Conservation (phyloP, 768 basidiomycete genomes). For the Pilatotrama ljubarskyi region DNA sequence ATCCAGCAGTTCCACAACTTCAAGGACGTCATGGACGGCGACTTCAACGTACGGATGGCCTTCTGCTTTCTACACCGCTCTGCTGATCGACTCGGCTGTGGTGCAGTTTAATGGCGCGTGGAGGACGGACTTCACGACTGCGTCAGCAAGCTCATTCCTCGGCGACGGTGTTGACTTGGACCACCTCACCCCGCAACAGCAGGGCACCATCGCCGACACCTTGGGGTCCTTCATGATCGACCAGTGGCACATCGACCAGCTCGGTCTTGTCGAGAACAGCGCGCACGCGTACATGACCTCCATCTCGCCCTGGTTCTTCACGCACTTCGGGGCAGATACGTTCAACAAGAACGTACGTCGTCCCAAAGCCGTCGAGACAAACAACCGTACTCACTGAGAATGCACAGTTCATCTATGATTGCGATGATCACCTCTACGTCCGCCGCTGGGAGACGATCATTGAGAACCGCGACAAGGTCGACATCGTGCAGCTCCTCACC, state of each 20-base stretch:
- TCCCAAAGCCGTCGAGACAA: not conserved
- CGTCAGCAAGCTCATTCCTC: slow-evolving; percentile 38
- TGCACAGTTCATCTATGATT: slow-evolving; percentile 53
- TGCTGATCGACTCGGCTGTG: not conserved
- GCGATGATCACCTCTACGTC: slow-evolving; percentile 63
- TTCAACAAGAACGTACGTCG: slow-evolving; percentile 56
- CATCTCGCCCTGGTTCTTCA: slow-evolving; percentile 76
- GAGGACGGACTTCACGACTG: slow-evolving; percentile 43
- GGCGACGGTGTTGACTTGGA: slow-evolving; percentile 26
- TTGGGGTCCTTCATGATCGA: slow-evolving; percentile 35
- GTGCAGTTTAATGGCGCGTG: slow-evolving; percentile 58
- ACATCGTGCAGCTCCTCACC: slow-evolving; percentile 60
- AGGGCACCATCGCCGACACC: slow-evolving; percentile 20
- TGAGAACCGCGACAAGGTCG: slow-evolving; percentile 45
- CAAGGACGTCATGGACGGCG: slow-evolving; percentile 54
- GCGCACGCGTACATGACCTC: slow-evolving; percentile 35
- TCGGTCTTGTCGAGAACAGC: slow-evolving; percentile 24
- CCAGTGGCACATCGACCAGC: slow-evolving; percentile 35
- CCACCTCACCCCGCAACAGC: slow-evolving; percentile 11
- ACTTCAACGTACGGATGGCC: slow-evolving; percentile 45
- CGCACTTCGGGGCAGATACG: slow-evolving; percentile 57
- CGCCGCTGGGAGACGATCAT: slow-evolving; percentile 67
- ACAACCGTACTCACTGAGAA: not conserved
- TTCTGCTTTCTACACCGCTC: too few relatives aligned
- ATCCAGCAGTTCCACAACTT: slow-evolving; percentile 43